Percentiles rank a stretch among this genome's conserved stretches.
These are phyloP conservation scores for Colletotrichum sp. DNA, from an alignment of 2,329 filamentous ascomycete species.

Conservation along the genomic window DNA sequence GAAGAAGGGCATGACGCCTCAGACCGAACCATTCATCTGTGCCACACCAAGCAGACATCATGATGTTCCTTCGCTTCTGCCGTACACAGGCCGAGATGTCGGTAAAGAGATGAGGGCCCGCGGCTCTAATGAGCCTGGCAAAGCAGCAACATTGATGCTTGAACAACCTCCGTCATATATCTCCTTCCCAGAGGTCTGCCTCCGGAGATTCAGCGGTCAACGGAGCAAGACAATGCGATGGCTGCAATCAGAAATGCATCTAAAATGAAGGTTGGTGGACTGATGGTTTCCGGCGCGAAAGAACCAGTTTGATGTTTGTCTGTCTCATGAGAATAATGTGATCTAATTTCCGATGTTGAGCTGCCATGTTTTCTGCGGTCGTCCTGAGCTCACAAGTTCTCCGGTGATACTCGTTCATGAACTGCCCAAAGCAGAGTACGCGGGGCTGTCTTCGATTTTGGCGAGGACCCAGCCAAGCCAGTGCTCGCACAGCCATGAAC, in stretches of 20 bases:
- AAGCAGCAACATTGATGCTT: not conserved
- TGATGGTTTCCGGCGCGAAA: not conserved
- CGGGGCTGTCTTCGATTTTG: not conserved
- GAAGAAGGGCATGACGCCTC: not conserved
- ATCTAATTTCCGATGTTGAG: not conserved
- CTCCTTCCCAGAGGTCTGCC: not conserved
- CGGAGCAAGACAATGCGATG: not conserved
- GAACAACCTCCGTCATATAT: not conserved
- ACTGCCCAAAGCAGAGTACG: not conserved
- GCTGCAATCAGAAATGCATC: not conserved
- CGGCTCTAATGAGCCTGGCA: not conserved
- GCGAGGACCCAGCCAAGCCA: not conserved
- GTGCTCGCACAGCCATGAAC: not conserved
- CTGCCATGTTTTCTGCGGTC: accelerated
- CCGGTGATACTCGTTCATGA: not conserved
- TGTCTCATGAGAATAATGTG: not conserved
- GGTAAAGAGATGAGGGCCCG: not conserved
- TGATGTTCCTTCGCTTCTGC: not conserved
- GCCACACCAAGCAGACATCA: not conserved
- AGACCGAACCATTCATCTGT: not conserved
- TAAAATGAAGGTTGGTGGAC: not conserved
- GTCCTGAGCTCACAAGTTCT: not conserved
- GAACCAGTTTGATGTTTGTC: not conserved
- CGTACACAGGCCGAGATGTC: not conserved
- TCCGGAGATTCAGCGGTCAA: not conserved